Conservation (phyloP, 176 grass and related monocot species). For the Paspalum notatum region DNA sequence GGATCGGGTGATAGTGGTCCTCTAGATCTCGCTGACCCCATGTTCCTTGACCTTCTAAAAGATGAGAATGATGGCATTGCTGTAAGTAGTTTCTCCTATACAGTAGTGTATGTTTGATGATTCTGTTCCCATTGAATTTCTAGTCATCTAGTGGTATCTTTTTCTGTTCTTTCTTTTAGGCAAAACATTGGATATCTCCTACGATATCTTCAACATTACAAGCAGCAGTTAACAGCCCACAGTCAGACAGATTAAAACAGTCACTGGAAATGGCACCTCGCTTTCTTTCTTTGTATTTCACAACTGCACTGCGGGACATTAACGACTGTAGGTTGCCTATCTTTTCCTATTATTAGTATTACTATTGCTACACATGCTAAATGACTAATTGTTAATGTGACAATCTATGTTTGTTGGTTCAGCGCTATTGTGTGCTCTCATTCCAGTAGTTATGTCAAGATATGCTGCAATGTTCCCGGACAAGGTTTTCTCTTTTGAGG, state of each 20-base stretch:
- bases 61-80: conserved; percentile 97
- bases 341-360: conserved; percentile 16
- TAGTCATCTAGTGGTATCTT: not conserved
- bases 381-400: conserved; percentile 34
- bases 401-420: conserved; percentile 50
- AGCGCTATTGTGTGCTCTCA: conserved; percentile 90
- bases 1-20: conserved; percentile 76
- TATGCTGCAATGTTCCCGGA: conserved; percentile 92
- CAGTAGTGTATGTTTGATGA: not conserved
- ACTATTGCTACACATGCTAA: conserved; percentile 21
- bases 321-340: conserved; percentile 67
- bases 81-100: conserved; percentile 53
- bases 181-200: conserved; percentile 93
- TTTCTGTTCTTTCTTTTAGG: conserved; percentile 47
- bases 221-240: conserved; percentile 62
- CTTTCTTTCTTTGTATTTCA: conserved; percentile 75
- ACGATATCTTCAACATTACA: conserved; percentile 74
- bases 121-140: conserved; percentile 5
- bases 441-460: conserved; percentile 90
- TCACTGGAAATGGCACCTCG: conserved; percentile 74
- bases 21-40: conserved; percentile 80
- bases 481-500: conserved; percentile 92
- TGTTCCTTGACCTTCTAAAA: conserved; percentile 96
- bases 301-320: conserved; percentile 66
- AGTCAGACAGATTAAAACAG: conserved; percentile 80